Percentiles rank a stretch among this genome's conserved stretches.
Evolutionary conservation across 495 filamentous ascomycete species (phyloP).

Genomic region (Trichoderma reesei): DNA sequence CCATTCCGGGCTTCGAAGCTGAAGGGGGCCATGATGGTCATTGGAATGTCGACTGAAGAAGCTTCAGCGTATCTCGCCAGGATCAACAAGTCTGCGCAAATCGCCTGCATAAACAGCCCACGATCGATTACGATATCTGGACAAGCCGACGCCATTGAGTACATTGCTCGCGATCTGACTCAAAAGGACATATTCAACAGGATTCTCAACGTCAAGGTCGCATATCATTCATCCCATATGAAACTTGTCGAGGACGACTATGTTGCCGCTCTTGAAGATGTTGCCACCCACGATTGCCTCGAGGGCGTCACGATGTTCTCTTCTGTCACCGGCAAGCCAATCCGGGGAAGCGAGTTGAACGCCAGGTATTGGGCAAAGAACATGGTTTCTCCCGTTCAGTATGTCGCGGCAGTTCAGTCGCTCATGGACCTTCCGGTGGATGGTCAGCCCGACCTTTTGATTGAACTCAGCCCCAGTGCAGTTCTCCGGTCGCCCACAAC

Average conservation of each 20-base stretch:
- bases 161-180: conserved; percentile 19
- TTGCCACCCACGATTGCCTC: conserved; percentile 13
- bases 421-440: conserved; percentile 7
- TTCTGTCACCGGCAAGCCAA: conserved; percentile 24
- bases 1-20: conserved; percentile 13
- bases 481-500: conserved; percentile 35
- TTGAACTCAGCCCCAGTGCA: conserved; percentile 45
- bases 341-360: conserved; percentile 8
- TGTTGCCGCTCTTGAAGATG: conserved; percentile 15
- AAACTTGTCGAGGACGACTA: conserved; percentile 29
- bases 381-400: conserved; percentile 31
- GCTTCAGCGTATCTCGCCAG: conserved; percentile 22
- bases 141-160: conserved; percentile 25
- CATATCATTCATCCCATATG: conserved; percentile 41
- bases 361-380: conserved; percentile 31
- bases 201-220: conserved; percentile 27
- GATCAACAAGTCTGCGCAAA: conserved; percentile 17
- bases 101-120: conserved; percentile 43
- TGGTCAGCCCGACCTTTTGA: conserved; percentile 18
- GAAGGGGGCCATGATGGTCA: conserved; percentile 36
- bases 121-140: conserved; percentile 38
- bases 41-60: conserved; percentile 22
- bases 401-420: conserved; percentile 22
- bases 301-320: conserved; percentile 29
- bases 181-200: conserved; percentile 25